Base-by-base conservation (phyloP, 2,329 filamentous ascomycete species). In the Pestalotiopsis sp. region DNA sequence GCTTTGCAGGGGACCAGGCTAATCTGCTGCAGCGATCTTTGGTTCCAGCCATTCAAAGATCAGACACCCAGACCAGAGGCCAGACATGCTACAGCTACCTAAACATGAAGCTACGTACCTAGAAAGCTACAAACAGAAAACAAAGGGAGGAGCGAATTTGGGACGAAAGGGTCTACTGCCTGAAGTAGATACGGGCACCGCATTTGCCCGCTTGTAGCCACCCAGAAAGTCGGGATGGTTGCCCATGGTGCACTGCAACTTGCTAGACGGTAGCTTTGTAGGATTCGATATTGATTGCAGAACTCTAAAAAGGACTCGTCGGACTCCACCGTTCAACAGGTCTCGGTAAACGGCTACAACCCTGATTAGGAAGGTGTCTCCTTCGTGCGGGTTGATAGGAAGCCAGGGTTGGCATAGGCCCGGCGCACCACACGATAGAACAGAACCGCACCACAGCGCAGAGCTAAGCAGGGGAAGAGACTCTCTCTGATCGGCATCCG, bases 151-250 rank as follows among this genome's bases (percentile, higher is more conserved):
- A 39, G 14, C 23, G 59, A 39, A n/a, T 61, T 23, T 39, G n/a
- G 27, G 38, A 27, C 27, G 31, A n/a, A 14, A 36, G 59, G 36
- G 31, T 61, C 27, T 36, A 36, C 36, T 36, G 36, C 59, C 57
- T 13, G 59, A 61, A 36, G 59, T 36, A 61, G 59, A 61, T 61
- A 39, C 59, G 59, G 45, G 31, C 59, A 36, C 59, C 31, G 59
- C 59, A 20, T 20, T 39, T 61, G 59, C 27, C 59, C 59, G 59
- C 36, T 38, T 61, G 59, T 61, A 61, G 59, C 59, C 59, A 61
- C 59, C 59, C 4, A 13, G 14, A 61, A 4, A 11, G 17, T 57
- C 52, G 52, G n/a, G 12, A 59, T 59, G 57, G 23, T 23, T 59
- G 27, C 57, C 45, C 13, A 59, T 23, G 23, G 25, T n/a, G 27